Percentiles rank a stretch among this genome's conserved stretches.
phyloP scores from a whole-genome alignment of 768 basidiomycete species.

The Boletus edulis region DNA sequence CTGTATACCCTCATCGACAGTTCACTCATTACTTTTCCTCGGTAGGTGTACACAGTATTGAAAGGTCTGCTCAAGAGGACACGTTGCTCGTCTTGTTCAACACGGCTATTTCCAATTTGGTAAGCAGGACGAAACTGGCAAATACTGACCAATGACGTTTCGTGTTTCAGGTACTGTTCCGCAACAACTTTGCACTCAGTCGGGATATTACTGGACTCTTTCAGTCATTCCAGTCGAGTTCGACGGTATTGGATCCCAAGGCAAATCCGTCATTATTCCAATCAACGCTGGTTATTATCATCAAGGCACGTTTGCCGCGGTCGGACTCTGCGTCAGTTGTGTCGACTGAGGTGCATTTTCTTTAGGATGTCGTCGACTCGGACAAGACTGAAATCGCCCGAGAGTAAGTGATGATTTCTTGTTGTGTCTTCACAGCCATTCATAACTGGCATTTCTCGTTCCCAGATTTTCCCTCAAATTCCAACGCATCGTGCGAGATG shows the following conservation, averaged over 20 bases:
- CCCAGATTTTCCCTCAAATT: constrained; percentile 55
- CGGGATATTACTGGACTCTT: constrained; percentile 43
- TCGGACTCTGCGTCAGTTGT: background rate
- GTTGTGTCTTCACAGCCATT: background rate
- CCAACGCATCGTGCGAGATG: constrained; percentile 58
- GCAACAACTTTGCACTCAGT: constrained; percentile 63
- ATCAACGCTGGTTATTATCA: constrained; percentile 58
- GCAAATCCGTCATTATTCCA: constrained; percentile 58
- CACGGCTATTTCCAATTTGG: constrained; percentile 62
- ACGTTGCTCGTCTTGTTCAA: constrained; percentile 63
- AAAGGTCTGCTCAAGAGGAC: constrained; percentile 62
- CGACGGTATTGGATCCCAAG: constrained; percentile 54
- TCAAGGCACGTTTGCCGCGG: constrained; percentile 41
- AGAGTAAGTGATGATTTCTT: constrained; percentile 40
- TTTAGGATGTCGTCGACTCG: constrained; percentile 60
- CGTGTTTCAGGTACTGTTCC: constrained; percentile 50
- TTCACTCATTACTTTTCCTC: background rate
- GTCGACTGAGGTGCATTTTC: background rate
- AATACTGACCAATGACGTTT: too few relatives aligned
- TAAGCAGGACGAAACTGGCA: constrained; percentile 20
- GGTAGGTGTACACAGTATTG: constrained; percentile 14
- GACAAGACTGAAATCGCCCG: constrained; percentile 56
- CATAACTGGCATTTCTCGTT: background rate
- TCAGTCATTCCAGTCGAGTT: constrained; percentile 60
- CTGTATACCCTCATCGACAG: too few relatives aligned